A percentile compares a stretch with the other conserved stretches of the same genome.
These are phyloP conservation scores for Viola pubescens DNA, from an alignment of 441 rosid species.

Conservation along the genomic window DNA sequence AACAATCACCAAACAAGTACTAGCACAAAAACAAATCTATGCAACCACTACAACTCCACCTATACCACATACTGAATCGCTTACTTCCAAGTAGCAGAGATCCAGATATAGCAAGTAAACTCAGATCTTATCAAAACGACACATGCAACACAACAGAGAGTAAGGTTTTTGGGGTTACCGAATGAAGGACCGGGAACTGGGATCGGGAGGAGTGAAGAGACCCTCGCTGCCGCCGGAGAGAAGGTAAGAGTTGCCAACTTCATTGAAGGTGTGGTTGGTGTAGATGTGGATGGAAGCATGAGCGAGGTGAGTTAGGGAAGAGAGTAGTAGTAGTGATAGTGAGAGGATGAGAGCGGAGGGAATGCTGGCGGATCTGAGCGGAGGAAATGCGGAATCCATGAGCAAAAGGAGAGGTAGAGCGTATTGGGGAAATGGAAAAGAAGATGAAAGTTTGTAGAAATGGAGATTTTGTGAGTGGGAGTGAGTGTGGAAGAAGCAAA, in stretches of 20 bases:
- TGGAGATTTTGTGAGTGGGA: too few species aligned
- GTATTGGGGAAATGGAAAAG: conserved; percentile 4
- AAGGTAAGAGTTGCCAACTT: conserved; percentile 73
- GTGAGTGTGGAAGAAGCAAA: conserved; percentile 20
- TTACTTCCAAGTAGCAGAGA: background rate
- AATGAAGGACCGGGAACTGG: conserved; percentile 44
- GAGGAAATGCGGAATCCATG: conserved; percentile 35
- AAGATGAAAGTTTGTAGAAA: conserved; percentile 4
- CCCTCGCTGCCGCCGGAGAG: conserved; percentile 98
- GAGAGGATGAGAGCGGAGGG: conserved; percentile 11
- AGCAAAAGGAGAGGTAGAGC: conserved; percentile 10
- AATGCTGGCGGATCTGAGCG: background rate
- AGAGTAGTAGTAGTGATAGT: conserved; percentile 14
- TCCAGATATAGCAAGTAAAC: background rate
- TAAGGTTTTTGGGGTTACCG: conserved; percentile 26
- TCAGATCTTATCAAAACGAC: background rate
- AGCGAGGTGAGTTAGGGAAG: conserved; percentile 1
- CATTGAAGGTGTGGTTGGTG: conserved; percentile 44
- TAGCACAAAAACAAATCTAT: too few species aligned
- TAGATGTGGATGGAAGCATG: conserved; percentile 66
- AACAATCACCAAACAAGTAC: too few species aligned
- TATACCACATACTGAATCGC: too few species aligned
- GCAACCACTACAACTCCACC: too few species aligned
- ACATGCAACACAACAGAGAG: too few species aligned
- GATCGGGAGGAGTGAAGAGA: conserved; percentile 34